These are phyloP conservation scores for Salix brachista DNA, from an alignment of 345 rosid species.

Conservation along the genomic window DNA sequence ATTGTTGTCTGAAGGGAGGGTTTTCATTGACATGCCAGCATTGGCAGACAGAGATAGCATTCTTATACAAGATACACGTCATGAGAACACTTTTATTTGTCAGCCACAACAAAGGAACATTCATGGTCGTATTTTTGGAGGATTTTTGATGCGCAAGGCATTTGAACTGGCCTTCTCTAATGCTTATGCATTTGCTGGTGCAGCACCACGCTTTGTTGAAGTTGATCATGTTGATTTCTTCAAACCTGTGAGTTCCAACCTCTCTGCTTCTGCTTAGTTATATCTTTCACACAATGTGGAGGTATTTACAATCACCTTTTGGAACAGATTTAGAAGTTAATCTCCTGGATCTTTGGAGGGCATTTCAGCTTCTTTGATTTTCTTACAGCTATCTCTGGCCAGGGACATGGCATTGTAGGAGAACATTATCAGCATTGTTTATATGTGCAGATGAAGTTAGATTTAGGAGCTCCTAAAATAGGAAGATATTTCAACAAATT, in stretches of 20 bases:
- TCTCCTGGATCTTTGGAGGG: neutral
- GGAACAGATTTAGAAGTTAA: neutral
- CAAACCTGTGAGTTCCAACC: slow-evolving; percentile 58
- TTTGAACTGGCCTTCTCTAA: slow-evolving; percentile 79
- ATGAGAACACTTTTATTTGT: slow-evolving; percentile 70
- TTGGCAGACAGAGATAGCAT: slow-evolving; percentile 87
- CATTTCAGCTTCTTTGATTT: neutral
- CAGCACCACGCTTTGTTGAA: slow-evolving; percentile 68
- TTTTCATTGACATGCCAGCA: slow-evolving; percentile 89
- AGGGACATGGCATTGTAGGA: neutral
- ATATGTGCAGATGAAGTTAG: neutral
- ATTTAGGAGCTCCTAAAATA: no score
- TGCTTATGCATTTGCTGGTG: slow-evolving; percentile 85
- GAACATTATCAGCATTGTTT: neutral
- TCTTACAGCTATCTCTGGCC: neutral
- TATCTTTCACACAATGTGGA: neutral
- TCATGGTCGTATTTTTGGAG: slow-evolving; percentile 84
- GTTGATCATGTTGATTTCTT: slow-evolving; percentile 88
- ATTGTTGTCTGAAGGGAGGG: slow-evolving; percentile 71
- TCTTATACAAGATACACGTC: slow-evolving; percentile 59
- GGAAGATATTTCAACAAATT: neutral
- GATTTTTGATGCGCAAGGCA: slow-evolving; percentile 84
- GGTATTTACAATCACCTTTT: neutral
- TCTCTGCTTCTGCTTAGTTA: neutral
- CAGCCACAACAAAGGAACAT: slow-evolving; percentile 87